These are phyloP conservation scores for Tinospora cordifolia DNA, from an alignment of 164 flowering plant genomes.

Conservation along the genomic window DNA sequence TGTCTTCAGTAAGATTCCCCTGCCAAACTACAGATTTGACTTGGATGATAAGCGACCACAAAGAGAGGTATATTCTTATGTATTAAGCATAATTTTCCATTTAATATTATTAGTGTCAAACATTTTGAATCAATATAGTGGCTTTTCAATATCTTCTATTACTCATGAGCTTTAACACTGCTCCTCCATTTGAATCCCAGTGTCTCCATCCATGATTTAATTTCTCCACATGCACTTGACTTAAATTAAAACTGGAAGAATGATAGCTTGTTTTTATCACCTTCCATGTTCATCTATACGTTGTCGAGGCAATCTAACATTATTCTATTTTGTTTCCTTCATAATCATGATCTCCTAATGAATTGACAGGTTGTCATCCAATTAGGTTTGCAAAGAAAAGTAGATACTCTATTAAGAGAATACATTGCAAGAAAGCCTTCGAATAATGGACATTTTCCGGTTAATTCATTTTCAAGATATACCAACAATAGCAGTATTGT, in stretches of 20 bases:
- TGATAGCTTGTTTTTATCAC: neutral
- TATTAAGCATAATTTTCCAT: neutral
- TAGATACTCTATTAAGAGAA: constrained; percentile 48
- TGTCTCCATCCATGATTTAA: neutral
- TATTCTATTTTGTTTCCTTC: neutral
- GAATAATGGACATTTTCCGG: constrained; percentile 23
- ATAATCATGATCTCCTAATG: constrained; percentile 12
- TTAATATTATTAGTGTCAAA: neutral
- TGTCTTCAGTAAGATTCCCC: constrained; percentile 75
- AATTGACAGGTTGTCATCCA: constrained; percentile 54
- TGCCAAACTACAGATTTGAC: constrained; percentile 89
- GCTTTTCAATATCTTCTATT: neutral
- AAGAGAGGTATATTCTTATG: constrained; percentile 55
- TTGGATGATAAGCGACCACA: constrained; percentile 88
- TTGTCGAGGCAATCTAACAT: neutral
- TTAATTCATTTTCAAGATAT: constrained; percentile 41
- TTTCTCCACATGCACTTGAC: neutral
- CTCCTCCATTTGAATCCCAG: neutral
- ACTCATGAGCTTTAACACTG: neutral
- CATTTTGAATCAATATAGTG: neutral
- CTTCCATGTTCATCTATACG: neutral
- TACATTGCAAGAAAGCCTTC: constrained; percentile 48
- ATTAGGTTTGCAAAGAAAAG: constrained; percentile 49
- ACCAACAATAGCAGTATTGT: constrained; percentile 48
- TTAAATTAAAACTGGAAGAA: neutral